Evolutionary conservation across 371 early-diverging fungal species (phyloP), one percentile per base, ranked within the genome.

Genomic region (Syncephalastrum racemosum): DNA sequence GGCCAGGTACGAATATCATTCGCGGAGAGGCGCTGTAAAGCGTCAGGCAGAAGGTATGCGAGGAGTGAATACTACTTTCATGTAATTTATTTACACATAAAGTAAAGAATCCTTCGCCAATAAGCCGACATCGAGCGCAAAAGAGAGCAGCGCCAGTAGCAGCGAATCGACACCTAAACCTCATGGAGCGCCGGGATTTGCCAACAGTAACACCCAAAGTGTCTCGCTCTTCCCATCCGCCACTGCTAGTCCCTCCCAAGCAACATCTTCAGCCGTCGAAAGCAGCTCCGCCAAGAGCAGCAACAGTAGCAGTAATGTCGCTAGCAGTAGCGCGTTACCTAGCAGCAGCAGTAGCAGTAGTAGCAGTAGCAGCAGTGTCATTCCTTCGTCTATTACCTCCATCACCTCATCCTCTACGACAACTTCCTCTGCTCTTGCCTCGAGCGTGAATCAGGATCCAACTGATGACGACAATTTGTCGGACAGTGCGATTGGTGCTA

Each of bases 401-500:
- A 47, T 18, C 8, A 8, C 39, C 15, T 31, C 53, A 19, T 54
- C 63, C 3, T 18, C 51, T 12, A 31, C 43, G 13, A 31, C 4
- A 22, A 44, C 46, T 22, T 20, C 31, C 6, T 42, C 48, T 7
- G 12, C 40, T 13, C 24, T 53, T 8, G 51, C 40, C 12, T 31
- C 36, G 36, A 31, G 36, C 36, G 36, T 31, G 36, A 8, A 31
- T 31, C 45, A 20, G 4, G 19, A 45, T 5, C 53, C 40, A 22
- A 36, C 23, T 0, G 36, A 46, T 12, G 42, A 18, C 20, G 40
- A 44, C 19, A 54, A 45, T 41, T 14, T 65, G 2, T 60, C 58
- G 12, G 56, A 55, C 7, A 55, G 66, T 39, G 58, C 54, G 16
- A 60, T 66, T 50, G 66, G 61, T 12, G 66, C 58, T 20, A 66